phyloP scores from a whole-genome alignment of 352 stramenopile genomes.

The Labyrinthula sp. region DNA sequence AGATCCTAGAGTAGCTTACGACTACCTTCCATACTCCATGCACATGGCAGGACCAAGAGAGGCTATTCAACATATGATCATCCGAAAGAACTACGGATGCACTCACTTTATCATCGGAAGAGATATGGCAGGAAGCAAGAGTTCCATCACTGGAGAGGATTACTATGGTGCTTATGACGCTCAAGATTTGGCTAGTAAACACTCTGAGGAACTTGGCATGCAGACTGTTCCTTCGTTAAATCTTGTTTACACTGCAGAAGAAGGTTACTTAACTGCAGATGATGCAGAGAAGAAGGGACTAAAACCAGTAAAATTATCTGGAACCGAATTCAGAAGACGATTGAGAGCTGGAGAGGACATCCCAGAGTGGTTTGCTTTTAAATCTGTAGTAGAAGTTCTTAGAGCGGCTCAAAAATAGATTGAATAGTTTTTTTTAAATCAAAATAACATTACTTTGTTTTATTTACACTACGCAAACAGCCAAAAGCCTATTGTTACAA shows the following conservation, averaged over 20 bases:
- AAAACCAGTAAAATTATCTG: constrained; percentile 44
- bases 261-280: constrained; percentile 62
- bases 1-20: constrained; percentile 50
- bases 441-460: too few species aligned
- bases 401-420: constrained; percentile 38
- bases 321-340: constrained; percentile 57
- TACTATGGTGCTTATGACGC: constrained; percentile 72
- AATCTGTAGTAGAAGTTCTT: constrained; percentile 59
- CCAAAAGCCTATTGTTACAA: too few species aligned
- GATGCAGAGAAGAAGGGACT: constrained; percentile 37
- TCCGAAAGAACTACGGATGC: constrained; percentile 73
- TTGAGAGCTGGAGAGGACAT: constrained; percentile 59
- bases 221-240: constrained; percentile 56
- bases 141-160: constrained; percentile 55
- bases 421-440: too few species aligned
- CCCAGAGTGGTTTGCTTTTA: constrained; percentile 71
- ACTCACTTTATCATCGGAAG: constrained; percentile 75
- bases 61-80: constrained; percentile 74
- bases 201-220: constrained; percentile 47
- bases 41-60: constrained; percentile 71
- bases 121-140: constrained; percentile 70
- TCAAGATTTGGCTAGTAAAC: constrained; percentile 54
- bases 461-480: too few species aligned
- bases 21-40: constrained; percentile 73
- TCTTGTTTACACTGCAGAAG: constrained; percentile 63